phyloP scores from a whole-genome alignment of 2,329 filamentous ascomycete species.

The Aspergillus flavus region DNA sequence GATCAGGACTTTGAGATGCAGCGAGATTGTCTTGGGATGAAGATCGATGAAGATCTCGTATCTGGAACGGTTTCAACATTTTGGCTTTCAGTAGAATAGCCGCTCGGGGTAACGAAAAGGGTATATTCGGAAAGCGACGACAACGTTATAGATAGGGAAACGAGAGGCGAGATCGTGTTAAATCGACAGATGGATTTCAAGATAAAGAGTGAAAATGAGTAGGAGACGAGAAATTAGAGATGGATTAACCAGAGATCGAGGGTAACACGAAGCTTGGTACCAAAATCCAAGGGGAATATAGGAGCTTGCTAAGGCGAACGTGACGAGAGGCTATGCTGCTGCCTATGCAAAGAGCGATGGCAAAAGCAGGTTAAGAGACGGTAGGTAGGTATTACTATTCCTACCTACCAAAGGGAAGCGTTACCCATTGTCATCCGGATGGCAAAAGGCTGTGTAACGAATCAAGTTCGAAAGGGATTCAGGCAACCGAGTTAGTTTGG shows the following conservation, averaged over 20 bases:
- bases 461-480: not conserved
- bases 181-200: not conserved
- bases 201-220: not conserved
- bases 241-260: not conserved
- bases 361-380: not conserved
- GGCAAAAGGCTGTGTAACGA: not conserved
- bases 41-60: conserved; percentile 38
- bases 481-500: not conserved
- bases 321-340: conserved; percentile 7
- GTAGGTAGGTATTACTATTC: not conserved
- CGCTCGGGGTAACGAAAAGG: not conserved
- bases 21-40: conserved; percentile 14
- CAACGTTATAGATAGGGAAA: not conserved
- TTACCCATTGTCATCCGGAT: not conserved
- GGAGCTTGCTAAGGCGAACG: not conserved
- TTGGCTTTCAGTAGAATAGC: conserved; percentile 9
- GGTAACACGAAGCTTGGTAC: not conserved
- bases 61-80: conserved; percentile 47
- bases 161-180: not conserved
- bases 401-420: not conserved
- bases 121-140: not conserved
- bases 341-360: conserved; percentile 5
- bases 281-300: not conserved
- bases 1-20: not conserved
- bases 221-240: not conserved